A percentile compares a stretch with the other conserved stretches of the same genome.
phyloP scores from a whole-genome alignment of 1,284 basidiomycete genomes.

The Tylopilus sp. region DNA sequence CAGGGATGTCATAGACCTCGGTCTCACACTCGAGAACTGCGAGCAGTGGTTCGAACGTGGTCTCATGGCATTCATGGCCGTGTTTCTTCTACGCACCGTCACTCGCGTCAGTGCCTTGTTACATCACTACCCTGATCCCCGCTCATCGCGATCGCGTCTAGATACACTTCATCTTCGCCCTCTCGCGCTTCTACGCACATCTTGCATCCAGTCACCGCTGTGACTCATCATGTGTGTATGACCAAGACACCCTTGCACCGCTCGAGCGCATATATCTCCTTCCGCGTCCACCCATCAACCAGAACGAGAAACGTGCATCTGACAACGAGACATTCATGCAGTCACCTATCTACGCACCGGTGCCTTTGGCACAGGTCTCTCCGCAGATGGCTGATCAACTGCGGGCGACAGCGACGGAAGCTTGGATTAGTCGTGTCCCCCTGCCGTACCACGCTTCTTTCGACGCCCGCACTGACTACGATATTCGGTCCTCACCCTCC shows the following conservation, averaged over 20 bases:
- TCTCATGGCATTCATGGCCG: slow-evolving; percentile 51
- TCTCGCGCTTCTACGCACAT: slow-evolving; percentile 60
- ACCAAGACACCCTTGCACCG: slow-evolving; percentile 17
- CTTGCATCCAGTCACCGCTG: slow-evolving; percentile 39
- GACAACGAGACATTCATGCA: slow-evolving; percentile 22
- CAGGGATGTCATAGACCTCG: slow-evolving; percentile 65
- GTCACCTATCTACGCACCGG: slow-evolving; percentile 58
- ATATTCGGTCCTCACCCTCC: neutral
- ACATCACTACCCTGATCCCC: neutral
- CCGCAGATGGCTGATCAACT: slow-evolving; percentile 43
- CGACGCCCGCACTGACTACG: slow-evolving; percentile 5
- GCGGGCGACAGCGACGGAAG: slow-evolving; percentile 58
- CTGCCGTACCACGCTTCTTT: slow-evolving; percentile 2
- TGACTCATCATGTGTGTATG: slow-evolving; percentile 3
- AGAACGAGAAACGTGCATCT: slow-evolving; percentile 11
- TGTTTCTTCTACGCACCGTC: slow-evolving; percentile 60
- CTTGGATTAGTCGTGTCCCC: slow-evolving; percentile 48
- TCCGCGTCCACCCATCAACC: slow-evolving; percentile 30
- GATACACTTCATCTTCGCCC: slow-evolving; percentile 69
- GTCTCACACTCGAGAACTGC: slow-evolving; percentile 71
- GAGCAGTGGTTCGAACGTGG: slow-evolving; percentile 72
- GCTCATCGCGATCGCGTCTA: slow-evolving; percentile 26
- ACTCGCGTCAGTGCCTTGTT: slow-evolving; percentile 48
- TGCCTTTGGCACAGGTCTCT: slow-evolving; percentile 52
- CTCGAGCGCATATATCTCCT: slow-evolving; percentile 57